Conservation (phyloP, 768 basidiomycete species). For the Mycena alexandri region DNA sequence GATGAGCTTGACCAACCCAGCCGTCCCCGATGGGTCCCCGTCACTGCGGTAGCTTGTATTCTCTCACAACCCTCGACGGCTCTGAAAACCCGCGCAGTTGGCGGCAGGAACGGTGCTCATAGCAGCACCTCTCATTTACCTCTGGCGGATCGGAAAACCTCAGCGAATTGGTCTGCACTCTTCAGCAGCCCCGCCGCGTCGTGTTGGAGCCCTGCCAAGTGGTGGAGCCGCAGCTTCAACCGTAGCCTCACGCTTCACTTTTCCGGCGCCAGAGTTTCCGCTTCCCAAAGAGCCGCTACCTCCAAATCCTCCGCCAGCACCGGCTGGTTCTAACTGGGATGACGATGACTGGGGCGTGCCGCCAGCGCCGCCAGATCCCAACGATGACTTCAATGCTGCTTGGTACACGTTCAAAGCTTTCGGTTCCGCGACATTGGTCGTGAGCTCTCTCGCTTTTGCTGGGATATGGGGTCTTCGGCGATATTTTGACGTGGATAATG, state of each 20-base stretch:
- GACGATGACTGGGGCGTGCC: conserved; percentile 37
- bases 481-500: conserved; percentile 67
- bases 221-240: conserved; percentile 4
- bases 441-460: conserved; percentile 59
- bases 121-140: conserved; percentile 33
- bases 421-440: conserved; percentile 72
- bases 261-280: conserved; percentile 8
- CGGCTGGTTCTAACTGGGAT: conserved; percentile 31
- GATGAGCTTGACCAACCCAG: conserved; percentile 17
- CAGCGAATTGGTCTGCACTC: conserved; percentile 14
- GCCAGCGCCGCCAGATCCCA: conserved; percentile 21
- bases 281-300: not conserved
- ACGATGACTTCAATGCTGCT: conserved; percentile 61
- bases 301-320: not conserved
- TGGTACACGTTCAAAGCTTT: conserved; percentile 75
- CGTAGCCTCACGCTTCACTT: conserved; percentile 21
- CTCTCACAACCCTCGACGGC: not conserved
- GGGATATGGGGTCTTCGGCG: conserved; percentile 64
- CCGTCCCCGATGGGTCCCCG: conserved; percentile 29
- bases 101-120: conserved; percentile 31
- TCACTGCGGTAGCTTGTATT: conserved; percentile 20
- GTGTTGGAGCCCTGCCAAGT: conserved; percentile 7
- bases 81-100: conserved; percentile 24
- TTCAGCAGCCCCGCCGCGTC: conserved; percentile 31
- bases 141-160: conserved; percentile 27